These are phyloP conservation scores for Acacia confusa DNA, from an alignment of 306 rosid species.

Conservation along the genomic window DNA sequence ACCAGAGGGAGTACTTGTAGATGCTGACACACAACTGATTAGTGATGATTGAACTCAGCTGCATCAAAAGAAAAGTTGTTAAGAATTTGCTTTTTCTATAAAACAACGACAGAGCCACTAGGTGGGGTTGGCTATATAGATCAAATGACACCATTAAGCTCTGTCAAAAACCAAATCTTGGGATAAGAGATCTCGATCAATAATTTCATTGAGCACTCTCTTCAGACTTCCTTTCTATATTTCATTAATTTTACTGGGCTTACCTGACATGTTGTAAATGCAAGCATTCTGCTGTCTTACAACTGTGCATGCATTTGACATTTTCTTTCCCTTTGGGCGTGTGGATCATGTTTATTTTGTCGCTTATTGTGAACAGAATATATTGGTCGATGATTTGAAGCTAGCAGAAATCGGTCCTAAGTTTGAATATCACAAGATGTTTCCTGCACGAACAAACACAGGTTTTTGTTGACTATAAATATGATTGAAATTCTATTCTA, in stretches of 20 bases:
- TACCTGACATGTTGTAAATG: neutral
- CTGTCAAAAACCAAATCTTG: too few species aligned
- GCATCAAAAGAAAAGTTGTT: conserved; percentile 7
- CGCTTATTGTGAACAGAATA: conserved; percentile 55
- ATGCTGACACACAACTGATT: neutral
- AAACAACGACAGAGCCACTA: too few species aligned
- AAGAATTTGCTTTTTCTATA: neutral
- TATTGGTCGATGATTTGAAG: conserved; percentile 77
- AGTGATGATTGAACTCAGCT: conserved; percentile 21
- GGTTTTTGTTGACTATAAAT: conserved; percentile 50
- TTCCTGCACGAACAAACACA: conserved; percentile 94
- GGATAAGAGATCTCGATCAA: too few species aligned
- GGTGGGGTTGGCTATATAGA: too few species aligned
- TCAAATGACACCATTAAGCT: too few species aligned
- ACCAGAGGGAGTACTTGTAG: too few species aligned
- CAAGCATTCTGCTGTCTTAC: neutral
- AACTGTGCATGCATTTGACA: neutral
- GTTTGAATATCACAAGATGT: conserved; percentile 85
- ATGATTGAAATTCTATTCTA: conserved; percentile 3
- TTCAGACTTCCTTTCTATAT: neutral
- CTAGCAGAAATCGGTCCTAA: conserved; percentile 88
- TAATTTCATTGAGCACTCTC: too few species aligned
- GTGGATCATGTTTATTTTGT: conserved; percentile 12
- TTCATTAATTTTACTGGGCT: neutral
- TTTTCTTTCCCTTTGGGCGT: conserved; percentile 7